A percentile compares a stretch with the other conserved stretches of the same genome.
These are phyloP conservation scores for Kurtzmaniella cleridarum DNA, from an alignment of 805 yeast species.

Conservation along the genomic window DNA sequence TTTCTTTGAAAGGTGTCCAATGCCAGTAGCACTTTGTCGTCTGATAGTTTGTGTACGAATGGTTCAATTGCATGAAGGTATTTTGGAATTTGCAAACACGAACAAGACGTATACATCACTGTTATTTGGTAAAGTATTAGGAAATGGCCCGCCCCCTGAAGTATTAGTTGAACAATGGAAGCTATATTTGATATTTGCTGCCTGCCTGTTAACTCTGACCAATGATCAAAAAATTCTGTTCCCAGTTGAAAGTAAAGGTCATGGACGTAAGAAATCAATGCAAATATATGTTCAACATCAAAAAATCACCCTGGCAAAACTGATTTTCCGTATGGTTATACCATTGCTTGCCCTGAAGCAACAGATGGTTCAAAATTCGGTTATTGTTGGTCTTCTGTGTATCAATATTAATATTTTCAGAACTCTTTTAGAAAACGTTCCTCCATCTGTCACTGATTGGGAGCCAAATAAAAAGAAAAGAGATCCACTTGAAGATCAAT, in stretches of 20 bases:
- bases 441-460: constrained; percentile 48
- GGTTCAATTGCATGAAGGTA: constrained; percentile 76
- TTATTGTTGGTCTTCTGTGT: constrained; percentile 84
- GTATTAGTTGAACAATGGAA: constrained; percentile 82
- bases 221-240: constrained; percentile 70
- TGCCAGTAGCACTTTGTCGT: constrained; percentile 89
- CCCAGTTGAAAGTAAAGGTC: constrained; percentile 44
- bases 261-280: constrained; percentile 70
- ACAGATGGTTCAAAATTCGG: constrained; percentile 70
- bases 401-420: constrained; percentile 85
- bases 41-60: constrained; percentile 84
- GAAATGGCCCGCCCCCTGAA: constrained; percentile 50
- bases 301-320: constrained; percentile 85
- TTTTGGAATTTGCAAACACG: constrained; percentile 51
- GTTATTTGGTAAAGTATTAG: constrained; percentile 23
- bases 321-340: constrained; percentile 80
- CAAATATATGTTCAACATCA: constrained; percentile 85
- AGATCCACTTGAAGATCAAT: constrained; percentile 33
- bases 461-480: constrained; percentile 31
- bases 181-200: constrained; percentile 81
- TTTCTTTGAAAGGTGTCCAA: constrained; percentile 78
- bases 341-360: constrained; percentile 75
- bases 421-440: constrained; percentile 73
- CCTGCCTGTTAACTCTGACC: constrained; percentile 85
- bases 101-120: constrained; percentile 31